Evolutionary conservation across 768 basidiomycete genomes (phyloP).

Genomic region (Agrocybe pediades): DNA sequence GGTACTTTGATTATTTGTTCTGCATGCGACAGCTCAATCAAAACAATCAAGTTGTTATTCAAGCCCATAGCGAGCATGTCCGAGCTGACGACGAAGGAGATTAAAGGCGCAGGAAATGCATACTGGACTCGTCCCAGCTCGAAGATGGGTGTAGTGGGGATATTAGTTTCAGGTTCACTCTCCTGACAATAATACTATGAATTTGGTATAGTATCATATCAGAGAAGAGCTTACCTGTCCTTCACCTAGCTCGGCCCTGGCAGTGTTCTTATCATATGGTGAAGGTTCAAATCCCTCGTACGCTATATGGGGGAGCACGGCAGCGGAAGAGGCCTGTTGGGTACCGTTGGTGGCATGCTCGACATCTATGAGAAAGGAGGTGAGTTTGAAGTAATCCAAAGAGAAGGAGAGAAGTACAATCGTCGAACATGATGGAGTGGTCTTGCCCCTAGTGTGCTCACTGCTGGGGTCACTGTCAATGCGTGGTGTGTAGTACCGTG

Average conservation of each 20-base stretch:
- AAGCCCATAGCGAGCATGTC: constrained; percentile 88
- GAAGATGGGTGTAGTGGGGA: constrained; percentile 65
- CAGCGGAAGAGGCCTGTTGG: constrained; percentile 30
- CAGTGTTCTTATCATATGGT: constrained; percentile 54
- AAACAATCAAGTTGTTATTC: constrained; percentile 71
- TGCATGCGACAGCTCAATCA: constrained; percentile 87
- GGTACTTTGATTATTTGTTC: constrained; percentile 85
- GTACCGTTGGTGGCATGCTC: constrained; percentile 73
- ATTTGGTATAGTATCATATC: constrained; percentile 10
- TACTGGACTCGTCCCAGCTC: constrained; percentile 90
- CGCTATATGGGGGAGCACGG: constrained; percentile 59
- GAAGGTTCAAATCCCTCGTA: constrained; percentile 91
- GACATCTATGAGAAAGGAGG: constrained; percentile 58
- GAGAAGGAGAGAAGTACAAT: constrained; percentile 45
- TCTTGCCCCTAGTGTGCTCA: too few relatives aligned
- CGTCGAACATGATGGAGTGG: constrained; percentile 66
- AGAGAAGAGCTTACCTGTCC: constrained; percentile 16
- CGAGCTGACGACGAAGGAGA: constrained; percentile 82
- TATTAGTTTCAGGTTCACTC: constrained; percentile 33
- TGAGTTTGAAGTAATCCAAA: constrained; percentile 3
- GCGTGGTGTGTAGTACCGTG: neutral
- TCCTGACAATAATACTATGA: constrained; percentile 15
- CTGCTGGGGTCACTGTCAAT: too few relatives aligned
- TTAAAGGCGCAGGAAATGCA: constrained; percentile 80
- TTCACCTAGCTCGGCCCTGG: constrained; percentile 42